Percentiles rank a stretch among this genome's conserved stretches.
phyloP scores from a whole-genome alignment of 2,329 filamentous ascomycete species.

The Calonectria leucothoes region DNA sequence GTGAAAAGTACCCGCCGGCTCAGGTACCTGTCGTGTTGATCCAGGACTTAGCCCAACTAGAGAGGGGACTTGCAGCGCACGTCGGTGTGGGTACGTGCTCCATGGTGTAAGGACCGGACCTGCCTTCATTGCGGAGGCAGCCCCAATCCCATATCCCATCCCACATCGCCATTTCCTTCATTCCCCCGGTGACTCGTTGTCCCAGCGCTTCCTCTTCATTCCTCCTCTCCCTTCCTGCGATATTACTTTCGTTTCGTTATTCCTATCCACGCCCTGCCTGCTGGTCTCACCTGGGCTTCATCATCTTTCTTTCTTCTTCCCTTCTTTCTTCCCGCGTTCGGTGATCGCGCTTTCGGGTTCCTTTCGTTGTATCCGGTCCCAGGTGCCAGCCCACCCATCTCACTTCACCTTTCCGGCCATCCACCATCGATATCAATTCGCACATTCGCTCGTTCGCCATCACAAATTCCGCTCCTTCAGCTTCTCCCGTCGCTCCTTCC shows the following conservation, averaged over 20 bases:
- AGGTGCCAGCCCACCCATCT: neutral
- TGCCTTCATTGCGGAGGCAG: neutral
- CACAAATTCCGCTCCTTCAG: constrained; percentile 20
- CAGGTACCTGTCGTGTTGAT: neutral
- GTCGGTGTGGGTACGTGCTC: neutral
- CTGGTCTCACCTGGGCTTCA: constrained; percentile 17
- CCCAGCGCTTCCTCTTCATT: constrained; percentile 20
- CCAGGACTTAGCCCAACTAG: neutral
- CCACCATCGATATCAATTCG: neutral
- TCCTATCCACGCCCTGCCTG: constrained; percentile 4
- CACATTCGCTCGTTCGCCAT: constrained; percentile 16
- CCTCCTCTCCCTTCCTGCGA: constrained; percentile 15
- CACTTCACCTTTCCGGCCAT: neutral
- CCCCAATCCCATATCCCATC: constrained; percentile 1
- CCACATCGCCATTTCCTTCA: constrained; percentile 26
- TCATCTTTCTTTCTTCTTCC: neutral
- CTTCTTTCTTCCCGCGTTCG: constrained; percentile 3
- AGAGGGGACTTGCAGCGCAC: neutral
- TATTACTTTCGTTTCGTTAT: constrained; percentile 9
- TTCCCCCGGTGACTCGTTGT: constrained; percentile 8
- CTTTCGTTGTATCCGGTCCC: constrained; percentile 12
- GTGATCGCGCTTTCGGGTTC: constrained; percentile 14
- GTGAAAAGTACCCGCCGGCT: neutral
- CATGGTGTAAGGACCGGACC: neutral
- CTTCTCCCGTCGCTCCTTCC: constrained; percentile 19